Base-by-base conservation (phyloP, 2,329 filamentous ascomycete genomes). In the Fusarium liriodendri region DNA sequence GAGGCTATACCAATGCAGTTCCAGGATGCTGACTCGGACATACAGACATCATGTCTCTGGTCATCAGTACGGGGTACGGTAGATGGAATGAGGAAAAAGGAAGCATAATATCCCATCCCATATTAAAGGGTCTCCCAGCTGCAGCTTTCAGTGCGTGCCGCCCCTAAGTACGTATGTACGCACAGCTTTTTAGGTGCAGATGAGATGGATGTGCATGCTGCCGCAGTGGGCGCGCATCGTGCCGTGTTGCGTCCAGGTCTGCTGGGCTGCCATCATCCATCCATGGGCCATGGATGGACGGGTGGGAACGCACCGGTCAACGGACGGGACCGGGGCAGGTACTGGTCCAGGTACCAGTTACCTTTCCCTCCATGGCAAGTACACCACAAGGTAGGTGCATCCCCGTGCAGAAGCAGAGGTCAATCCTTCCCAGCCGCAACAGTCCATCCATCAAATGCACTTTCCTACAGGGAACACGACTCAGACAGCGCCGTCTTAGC, bases 381-480 rank as follows among this genome's bases (percentile, higher is more conserved):
- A 50, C 45, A 50, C 25, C 45, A 50, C 27, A 45, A 45, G 40
- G 20, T 22, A 45, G 47, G 25, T n/a, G 18, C 47, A 52, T 52
- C 25, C 25, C 25, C 25, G n/a, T 52, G 47, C 29, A 50, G 29
- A 22, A 22, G 22, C 22, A 50, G 45, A 50, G 25, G 45, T n/a
- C 9, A 29, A 25, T 27, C 62, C 20, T 59, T 40, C 50, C 54
- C 38, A 58, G 45, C 54, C 40, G 40, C 58, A 42, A 37, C 42
- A 50, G 67, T 52, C 47, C 47, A 52, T 32, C 47, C 47, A 45
- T 52, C 25, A 59, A 66, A 50, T 63, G 54, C 47, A 62, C 66
- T 55, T 71, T 55, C 62, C 50, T 61, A 55, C 72, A 75, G 66
- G 74, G 66, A 66, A 67, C 74, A 76, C 76, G 76, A 78, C 76